Conservation (phyloP, 176 grass and related monocot genomes). For the Hsuehochloa calcarea region DNA sequence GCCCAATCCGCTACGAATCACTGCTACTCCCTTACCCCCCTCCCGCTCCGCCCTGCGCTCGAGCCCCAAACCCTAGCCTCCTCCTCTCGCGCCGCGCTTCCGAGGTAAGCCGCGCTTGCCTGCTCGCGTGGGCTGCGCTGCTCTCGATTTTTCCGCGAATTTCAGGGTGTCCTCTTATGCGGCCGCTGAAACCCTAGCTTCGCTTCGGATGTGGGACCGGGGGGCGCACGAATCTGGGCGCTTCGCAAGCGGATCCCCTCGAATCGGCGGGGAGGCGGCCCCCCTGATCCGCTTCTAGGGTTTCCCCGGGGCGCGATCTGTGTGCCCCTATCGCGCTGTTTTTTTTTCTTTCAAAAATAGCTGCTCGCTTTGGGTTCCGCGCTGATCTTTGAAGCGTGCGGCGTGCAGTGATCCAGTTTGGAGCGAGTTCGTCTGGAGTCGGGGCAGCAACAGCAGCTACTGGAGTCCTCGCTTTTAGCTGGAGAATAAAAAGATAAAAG, state of each 20-base stretch:
- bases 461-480: neutral
- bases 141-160: neutral
- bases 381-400: neutral
- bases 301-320: conserved; percentile 26
- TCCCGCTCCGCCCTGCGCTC: no score
- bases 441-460: neutral
- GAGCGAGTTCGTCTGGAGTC: neutral
- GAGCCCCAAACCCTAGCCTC: no score
- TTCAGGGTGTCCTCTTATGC: neutral
- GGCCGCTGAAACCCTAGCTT: conserved; percentile 28
- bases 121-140: no score
- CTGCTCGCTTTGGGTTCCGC: neutral
- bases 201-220: neutral
- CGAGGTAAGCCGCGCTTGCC: no score
- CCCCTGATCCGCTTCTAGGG: conserved; percentile 43
- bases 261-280: neutral
- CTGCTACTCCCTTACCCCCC: no score
- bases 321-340: neutral
- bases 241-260: conserved; percentile 14
- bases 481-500: neutral
- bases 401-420: neutral
- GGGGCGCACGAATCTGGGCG: neutral
- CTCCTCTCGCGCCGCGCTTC: no score
- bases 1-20: no score
- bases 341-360: neutral